Percentiles rank a stretch among this genome's conserved stretches.
phyloP scores from a whole-genome alignment of 2,329 filamentous ascomycete species.

The Aspergillus sp. region DNA sequence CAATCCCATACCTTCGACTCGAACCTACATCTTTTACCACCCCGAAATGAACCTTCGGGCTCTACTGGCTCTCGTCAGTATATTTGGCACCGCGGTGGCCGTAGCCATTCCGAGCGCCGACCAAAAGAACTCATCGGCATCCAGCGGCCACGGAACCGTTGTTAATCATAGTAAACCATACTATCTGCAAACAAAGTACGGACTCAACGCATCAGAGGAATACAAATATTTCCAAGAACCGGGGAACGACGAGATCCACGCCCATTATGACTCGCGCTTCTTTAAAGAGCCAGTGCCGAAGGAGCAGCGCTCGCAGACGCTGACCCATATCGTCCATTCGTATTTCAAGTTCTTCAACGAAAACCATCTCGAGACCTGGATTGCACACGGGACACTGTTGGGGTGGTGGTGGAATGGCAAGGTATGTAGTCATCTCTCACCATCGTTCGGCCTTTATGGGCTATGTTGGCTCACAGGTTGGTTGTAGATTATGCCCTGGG shows the following conservation, averaged over 20 bases:
- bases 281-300: constrained; percentile 65
- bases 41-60: constrained; percentile 23
- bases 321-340: constrained; percentile 69
- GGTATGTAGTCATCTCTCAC: constrained; percentile 35
- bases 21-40: not conserved
- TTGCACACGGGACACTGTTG: constrained; percentile 78
- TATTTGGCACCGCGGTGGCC: constrained; percentile 20
- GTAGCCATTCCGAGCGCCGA: constrained; percentile 16
- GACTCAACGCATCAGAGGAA: constrained; percentile 32
- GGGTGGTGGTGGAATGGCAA: constrained; percentile 86
- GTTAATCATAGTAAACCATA: constrained; percentile 12
- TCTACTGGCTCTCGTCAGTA: constrained; percentile 18
- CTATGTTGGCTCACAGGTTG: not conserved
- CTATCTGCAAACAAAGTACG: constrained; percentile 25
- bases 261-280: constrained; percentile 74
- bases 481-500: constrained; percentile 71
- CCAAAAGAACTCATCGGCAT: constrained; percentile 9
- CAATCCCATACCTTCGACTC: not conserved
- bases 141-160: constrained; percentile 12
- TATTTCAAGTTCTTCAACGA: constrained; percentile 68
- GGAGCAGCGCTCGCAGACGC: constrained; percentile 63
- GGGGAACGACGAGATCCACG: constrained; percentile 58
- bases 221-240: constrained; percentile 68
- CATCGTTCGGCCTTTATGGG: not conserved
- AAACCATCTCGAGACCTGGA: constrained; percentile 75